A percentile compares a stretch with the other conserved stretches of the same genome.
These are phyloP conservation scores for Tolypocladium capitatum DNA, from an alignment of 2,329 filamentous ascomycete genomes.

Conservation along the genomic window DNA sequence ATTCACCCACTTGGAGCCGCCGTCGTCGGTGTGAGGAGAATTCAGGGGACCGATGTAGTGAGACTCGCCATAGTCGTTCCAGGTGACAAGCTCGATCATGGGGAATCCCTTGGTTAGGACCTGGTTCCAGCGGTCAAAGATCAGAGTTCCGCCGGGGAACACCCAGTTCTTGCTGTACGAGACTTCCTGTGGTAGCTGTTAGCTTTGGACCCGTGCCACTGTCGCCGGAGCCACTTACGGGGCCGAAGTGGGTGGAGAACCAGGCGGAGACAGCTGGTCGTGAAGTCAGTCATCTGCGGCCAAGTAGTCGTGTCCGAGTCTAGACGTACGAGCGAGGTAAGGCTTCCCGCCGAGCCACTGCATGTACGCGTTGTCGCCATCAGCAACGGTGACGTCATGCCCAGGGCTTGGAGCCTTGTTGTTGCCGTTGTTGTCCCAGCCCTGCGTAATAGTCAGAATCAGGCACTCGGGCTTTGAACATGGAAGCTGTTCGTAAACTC, in stretches of 20 bases:
- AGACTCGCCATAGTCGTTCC: constrained; percentile 39
- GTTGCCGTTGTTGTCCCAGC: constrained; percentile 29
- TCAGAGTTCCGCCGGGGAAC: constrained; percentile 44
- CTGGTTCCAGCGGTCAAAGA: constrained; percentile 43
- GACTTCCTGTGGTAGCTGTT: constrained; percentile 11
- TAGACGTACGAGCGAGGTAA: constrained; percentile 28
- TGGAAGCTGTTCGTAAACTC: not conserved
- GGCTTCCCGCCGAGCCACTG: constrained; percentile 24
- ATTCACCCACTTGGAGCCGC: constrained; percentile 34
- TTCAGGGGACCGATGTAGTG: constrained; percentile 38
- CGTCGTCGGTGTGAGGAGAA: constrained; percentile 27
- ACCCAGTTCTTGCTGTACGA: constrained; percentile 40
- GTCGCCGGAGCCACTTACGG: constrained; percentile 4
- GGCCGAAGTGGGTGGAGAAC: constrained; percentile 38
- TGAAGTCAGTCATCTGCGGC: too few species aligned
- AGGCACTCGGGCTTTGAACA: too few species aligned
- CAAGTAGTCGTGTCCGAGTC: too few species aligned
- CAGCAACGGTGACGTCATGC: constrained; percentile 24
- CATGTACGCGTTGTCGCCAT: constrained; percentile 21
- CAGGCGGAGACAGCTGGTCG: constrained; percentile 15
- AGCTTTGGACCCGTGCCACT: too few species aligned
- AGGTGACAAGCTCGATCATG: constrained; percentile 34
- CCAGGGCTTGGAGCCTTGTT: constrained; percentile 34
- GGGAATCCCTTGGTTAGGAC: constrained; percentile 30
- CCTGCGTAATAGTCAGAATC: constrained; percentile 5